Base-by-base conservation (phyloP, 2,329 filamentous ascomycete species). In the Aaosphaeria pasadenensis region DNA sequence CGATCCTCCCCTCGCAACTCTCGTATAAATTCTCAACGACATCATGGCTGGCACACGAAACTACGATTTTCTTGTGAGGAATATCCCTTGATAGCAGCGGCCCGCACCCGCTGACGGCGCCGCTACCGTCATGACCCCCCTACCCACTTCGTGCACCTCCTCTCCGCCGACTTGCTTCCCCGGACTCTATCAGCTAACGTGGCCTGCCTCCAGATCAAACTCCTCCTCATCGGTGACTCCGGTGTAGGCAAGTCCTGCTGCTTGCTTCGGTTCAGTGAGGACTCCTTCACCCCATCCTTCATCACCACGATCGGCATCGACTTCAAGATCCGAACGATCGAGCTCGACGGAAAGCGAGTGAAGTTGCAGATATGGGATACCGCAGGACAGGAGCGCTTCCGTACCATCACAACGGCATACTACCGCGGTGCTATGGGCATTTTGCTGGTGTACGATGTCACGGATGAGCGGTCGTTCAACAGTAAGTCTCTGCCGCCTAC, bases 321-420 rank as follows among this genome's bases (percentile, higher is more conserved):
- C 77, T 99, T 99, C 81, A 99, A 99, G 83, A 99, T 99, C 71
- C 85, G 94, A 60, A 99, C 94, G 57, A 99, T 99, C 77, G 94
- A 99, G 77, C 81, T 99, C 61, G 94, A 99, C 76, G 92, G 92
- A 71, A 99, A 99, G 84, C 84, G 92, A 55, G 94, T 99, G 66
- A 99, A 99, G 82, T 78, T 99, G 71, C 94, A 99, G 79, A 99
- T 99, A 76, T 99, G 94, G 94, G 94, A 99, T 70, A 99, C 94
- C 29, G 94, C 94, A 46, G 94, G 94, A 47, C 94, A 99, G 75
- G 94, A 99, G 77, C 88, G 94, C 54, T 99, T 99, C 83, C 85
- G 94, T 59, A 99, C 94, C 56, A 99, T 99, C 77, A 99, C 94
- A 45, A 97, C 94, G 42, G 92, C 94, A 59, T 99, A 99, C 78